Evolutionary conservation across 2,329 filamentous ascomycete species (phyloP).

Genomic region (Trichophyton schoenleinii): DNA sequence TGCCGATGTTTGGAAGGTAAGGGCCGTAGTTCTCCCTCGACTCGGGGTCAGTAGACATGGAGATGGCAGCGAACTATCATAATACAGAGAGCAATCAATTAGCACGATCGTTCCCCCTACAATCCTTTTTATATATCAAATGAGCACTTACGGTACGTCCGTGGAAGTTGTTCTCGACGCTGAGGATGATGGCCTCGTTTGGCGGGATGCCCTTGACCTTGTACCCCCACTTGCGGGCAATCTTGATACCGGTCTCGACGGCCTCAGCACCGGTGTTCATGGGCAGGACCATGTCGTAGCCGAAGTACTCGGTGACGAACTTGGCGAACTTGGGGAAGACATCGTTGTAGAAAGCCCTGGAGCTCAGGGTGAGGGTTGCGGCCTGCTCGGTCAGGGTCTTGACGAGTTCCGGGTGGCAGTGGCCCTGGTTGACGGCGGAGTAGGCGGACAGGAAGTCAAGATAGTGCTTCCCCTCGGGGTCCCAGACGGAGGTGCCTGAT

Average conservation of each 20-base stretch:
- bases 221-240: constrained; percentile 96
- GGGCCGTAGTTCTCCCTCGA: constrained; percentile 95
- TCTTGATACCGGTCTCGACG: constrained; percentile 90
- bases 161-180: constrained; percentile 87
- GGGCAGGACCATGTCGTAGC: constrained; percentile 93
- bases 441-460: constrained; percentile 97
- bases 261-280: constrained; percentile 98
- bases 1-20: constrained; percentile 80
- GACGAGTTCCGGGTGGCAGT: constrained; percentile 93
- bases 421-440: constrained; percentile 93
- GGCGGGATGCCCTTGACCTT: constrained; percentile 84
- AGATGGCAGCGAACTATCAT: constrained; percentile 75
- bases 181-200: constrained; percentile 72
- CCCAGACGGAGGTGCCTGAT: constrained; percentile 81
- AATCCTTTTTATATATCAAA: background rate
- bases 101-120: background rate
- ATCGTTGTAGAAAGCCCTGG: constrained; percentile 94
- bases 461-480: constrained; percentile 89
- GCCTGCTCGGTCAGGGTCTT: constrained; percentile 85
- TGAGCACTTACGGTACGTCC: constrained; percentile 63
- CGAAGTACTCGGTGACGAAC: constrained; percentile 77
- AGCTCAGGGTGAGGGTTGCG: constrained; percentile 76
- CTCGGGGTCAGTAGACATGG: constrained; percentile 88
- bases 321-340: constrained; percentile 93
- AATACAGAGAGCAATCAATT: background rate